Evolutionary conservation across 139 green algal species (phyloP).

Genomic region (Ettlia oleoabundans): DNA sequence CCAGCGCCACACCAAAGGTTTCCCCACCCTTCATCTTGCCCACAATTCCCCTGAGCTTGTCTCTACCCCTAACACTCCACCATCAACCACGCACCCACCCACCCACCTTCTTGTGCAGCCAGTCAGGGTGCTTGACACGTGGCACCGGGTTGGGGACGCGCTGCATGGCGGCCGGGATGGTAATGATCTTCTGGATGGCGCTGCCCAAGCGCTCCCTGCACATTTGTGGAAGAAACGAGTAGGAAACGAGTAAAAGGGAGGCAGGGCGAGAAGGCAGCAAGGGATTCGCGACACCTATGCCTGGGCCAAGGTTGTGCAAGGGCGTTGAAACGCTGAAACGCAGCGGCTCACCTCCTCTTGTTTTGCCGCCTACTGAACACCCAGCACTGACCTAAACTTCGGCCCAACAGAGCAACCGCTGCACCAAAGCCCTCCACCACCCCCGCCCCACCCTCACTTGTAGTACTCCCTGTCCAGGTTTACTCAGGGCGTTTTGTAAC

Average conservation of each 20-base stretch:
- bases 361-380: too few relatives aligned
- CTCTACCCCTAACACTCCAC: too few relatives aligned
- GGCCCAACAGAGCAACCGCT: too few relatives aligned
- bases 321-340: too few relatives aligned
- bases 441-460: not conserved
- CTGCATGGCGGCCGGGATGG: constrained; percentile 98
- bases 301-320: too few relatives aligned
- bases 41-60: too few relatives aligned
- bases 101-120: constrained; percentile 84
- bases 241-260: not conserved
- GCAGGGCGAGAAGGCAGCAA: not conserved
- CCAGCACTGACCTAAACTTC: too few relatives aligned
- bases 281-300: too few relatives aligned
- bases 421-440: not conserved
- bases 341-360: too few relatives aligned
- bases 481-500: too few relatives aligned
- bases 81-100: not conserved
- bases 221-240: not conserved
- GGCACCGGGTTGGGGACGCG: constrained; percentile 82
- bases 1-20: too few relatives aligned
- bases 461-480: not conserved
- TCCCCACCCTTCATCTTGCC: too few relatives aligned
- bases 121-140: constrained; percentile 93
- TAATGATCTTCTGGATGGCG: constrained; percentile 99
- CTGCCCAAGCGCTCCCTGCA: constrained; percentile 82